Percentiles rank a stretch among this genome's conserved stretches.
Evolutionary conservation across 331 rosid genomes (phyloP).

Genomic region (Malus hybrid): DNA sequence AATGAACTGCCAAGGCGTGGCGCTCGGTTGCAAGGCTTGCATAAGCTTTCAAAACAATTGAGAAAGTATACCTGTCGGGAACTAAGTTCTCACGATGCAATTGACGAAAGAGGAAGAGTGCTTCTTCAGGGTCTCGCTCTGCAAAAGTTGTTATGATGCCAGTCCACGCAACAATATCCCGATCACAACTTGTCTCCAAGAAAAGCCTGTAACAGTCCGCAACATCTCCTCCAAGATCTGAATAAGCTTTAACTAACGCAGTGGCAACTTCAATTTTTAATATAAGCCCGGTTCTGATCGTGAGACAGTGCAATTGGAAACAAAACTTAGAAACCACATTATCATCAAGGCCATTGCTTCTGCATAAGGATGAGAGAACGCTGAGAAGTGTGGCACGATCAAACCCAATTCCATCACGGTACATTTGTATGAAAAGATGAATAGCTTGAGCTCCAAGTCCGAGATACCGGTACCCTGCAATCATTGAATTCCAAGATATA

Average conservation of each 20-base stretch:
- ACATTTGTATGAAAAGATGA: constrained; percentile 51
- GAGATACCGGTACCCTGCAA: constrained; percentile 63
- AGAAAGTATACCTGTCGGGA: constrained; percentile 70
- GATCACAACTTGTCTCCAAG: constrained; percentile 40
- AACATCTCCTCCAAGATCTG: constrained; percentile 49
- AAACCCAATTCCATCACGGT: constrained; percentile 45
- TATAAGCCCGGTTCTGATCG: constrained; percentile 47
- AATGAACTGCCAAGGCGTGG: constrained; percentile 49
- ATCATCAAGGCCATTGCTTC: constrained; percentile 21
- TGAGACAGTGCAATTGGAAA: constrained; percentile 60
- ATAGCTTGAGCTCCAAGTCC: constrained; percentile 56
- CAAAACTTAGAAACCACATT: constrained; percentile 30
- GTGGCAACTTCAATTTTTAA: constrained; percentile 63
- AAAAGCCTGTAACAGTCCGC: constrained; percentile 67
- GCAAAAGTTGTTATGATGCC: constrained; percentile 60
- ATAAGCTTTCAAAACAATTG: constrained; percentile 69
- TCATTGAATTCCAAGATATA: constrained; percentile 81
- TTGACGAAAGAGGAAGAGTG: constrained; percentile 55
- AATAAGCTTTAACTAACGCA: constrained; percentile 58
- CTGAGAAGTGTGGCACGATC: constrained; percentile 63
- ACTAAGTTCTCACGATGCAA: constrained; percentile 40
- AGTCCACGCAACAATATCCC: constrained; percentile 83
- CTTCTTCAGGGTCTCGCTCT: constrained; percentile 61
- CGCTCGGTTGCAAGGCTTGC: constrained; percentile 59
- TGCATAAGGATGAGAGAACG: constrained; percentile 45